Evolutionary conservation across 2,329 filamentous ascomycete genomes (phyloP).

Genomic region (Lachnellula hyalina): DNA sequence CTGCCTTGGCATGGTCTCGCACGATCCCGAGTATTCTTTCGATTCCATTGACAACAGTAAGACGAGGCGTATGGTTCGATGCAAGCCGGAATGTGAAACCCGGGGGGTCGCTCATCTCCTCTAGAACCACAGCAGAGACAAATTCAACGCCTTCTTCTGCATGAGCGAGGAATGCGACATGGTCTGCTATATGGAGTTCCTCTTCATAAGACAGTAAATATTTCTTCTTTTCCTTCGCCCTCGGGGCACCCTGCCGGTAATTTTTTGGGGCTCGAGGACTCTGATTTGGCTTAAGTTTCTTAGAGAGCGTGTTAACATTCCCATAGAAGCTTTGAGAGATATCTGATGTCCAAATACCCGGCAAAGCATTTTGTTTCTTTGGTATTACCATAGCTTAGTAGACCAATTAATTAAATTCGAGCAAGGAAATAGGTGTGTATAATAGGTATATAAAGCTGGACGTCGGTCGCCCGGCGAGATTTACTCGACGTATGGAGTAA

Average conservation of each 20-base stretch:
- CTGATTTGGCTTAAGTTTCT: neutral
- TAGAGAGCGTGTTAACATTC: neutral
- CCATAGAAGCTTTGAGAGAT: neutral
- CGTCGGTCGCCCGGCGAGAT: no score
- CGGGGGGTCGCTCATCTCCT: constrained; percentile 8
- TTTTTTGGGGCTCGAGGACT: neutral
- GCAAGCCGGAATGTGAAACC: constrained; percentile 18
- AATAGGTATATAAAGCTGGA: no score
- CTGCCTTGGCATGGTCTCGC: constrained; percentile 3
- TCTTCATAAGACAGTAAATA: constrained; percentile 7
- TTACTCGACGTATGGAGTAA: no score
- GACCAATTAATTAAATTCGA: neutral
- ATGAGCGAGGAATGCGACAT: constrained; percentile 22
- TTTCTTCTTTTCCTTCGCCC: neutral
- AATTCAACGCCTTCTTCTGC: neutral
- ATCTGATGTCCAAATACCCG: constrained; percentile 25
- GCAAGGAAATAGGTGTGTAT: no score
- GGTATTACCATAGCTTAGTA: neutral
- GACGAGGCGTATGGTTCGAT: constrained; percentile 14
- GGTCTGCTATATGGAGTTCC: constrained; percentile 23
- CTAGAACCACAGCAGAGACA: constrained; percentile 20
- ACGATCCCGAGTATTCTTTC: constrained; percentile 1
- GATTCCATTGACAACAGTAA: neutral
- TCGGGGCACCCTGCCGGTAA: neutral
- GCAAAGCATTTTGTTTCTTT: constrained; percentile 5